Conservation (phyloP, 2,329 filamentous ascomycete genomes). For the Fusarium napiforme region DNA sequence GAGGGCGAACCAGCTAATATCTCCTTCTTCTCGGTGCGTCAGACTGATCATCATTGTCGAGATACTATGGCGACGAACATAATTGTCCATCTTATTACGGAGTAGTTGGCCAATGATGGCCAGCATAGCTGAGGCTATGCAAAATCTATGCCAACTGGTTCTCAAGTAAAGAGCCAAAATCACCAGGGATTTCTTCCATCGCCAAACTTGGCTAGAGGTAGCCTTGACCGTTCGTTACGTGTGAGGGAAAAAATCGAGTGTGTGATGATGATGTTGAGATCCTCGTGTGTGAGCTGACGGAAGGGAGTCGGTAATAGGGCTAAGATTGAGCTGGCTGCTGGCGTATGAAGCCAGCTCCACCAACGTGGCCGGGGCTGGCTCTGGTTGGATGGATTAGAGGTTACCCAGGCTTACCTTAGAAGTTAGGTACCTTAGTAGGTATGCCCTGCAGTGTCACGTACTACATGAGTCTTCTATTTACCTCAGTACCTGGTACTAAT, state of each 20-base stretch:
- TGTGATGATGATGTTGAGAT: slow-evolving; percentile 40
- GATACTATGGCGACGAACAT: neutral
- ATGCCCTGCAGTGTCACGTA: slow-evolving; percentile 34
- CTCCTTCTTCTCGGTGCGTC: neutral
- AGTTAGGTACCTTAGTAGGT: neutral
- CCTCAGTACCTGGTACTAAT: neutral
- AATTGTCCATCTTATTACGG: neutral
- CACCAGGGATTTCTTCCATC: slow-evolving; percentile 14
- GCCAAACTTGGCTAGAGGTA: slow-evolving; percentile 17
- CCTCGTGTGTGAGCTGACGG: slow-evolving; percentile 42
- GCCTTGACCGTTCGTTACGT: slow-evolving; percentile 38
- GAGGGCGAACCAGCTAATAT: neutral
- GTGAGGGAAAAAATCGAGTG: slow-evolving; percentile 32
- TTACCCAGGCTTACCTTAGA: slow-evolving; percentile 24
- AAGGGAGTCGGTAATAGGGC: slow-evolving; percentile 45
- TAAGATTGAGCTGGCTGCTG: slow-evolving; percentile 44
- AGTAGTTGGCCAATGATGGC: neutral
- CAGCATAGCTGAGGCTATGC: slow-evolving; percentile 5
- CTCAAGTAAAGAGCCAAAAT: slow-evolving; percentile 2
- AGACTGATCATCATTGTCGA: no score
- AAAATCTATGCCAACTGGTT: slow-evolving; percentile 19
- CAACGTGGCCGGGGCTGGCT: slow-evolving; percentile 40
- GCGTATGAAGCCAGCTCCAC: slow-evolving; percentile 42
- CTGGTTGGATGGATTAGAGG: slow-evolving; percentile 37
- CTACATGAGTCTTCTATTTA: neutral